A percentile compares a stretch with the other conserved stretches of the same genome.
These are phyloP conservation scores for Magnusiomyces fungicola DNA, from an alignment of 1,139 yeast genomes.

Conservation along the genomic window DNA sequence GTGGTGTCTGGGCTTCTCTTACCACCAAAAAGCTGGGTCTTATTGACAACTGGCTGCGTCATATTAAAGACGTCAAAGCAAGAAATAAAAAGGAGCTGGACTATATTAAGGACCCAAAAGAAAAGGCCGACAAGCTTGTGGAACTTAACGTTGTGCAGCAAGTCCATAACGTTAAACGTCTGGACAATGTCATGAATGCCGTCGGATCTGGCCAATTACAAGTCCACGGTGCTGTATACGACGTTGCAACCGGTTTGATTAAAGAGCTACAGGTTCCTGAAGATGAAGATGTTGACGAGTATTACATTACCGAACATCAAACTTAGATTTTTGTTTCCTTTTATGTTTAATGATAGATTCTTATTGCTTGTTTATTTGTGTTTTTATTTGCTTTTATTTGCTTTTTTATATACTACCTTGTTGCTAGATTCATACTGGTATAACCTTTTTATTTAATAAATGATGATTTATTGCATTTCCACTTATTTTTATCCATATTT, in stretches of 20 bases:
- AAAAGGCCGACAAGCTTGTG: constrained; percentile 57
- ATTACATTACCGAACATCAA: constrained; percentile 10
- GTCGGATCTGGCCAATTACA: constrained; percentile 64
- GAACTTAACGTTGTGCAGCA: constrained; percentile 72
- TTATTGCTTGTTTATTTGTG: neutral
- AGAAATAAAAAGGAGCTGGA: constrained; percentile 39
- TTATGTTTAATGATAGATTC: neutral
- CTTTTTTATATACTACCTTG: neutral
- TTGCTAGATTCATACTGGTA: neutral
- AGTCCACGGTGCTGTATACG: constrained; percentile 84
- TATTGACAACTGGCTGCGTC: constrained; percentile 70
- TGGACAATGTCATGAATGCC: constrained; percentile 70
- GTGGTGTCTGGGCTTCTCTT: constrained; percentile 87
- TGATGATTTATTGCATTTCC: too few species aligned
- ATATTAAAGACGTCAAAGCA: constrained; percentile 64
- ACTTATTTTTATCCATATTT: too few species aligned
- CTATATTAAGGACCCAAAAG: constrained; percentile 35
- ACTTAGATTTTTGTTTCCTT: neutral
- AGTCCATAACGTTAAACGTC: constrained; percentile 50
- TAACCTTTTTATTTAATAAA: too few species aligned
- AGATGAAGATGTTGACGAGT: constrained; percentile 24
- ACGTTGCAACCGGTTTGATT: constrained; percentile 71
- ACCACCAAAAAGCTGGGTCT: constrained; percentile 61
- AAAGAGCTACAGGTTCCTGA: constrained; percentile 37
- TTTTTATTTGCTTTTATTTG: too few species aligned